Evolutionary conservation across 192 early-diverging fungal genomes (phyloP), one percentile per base, ranked within the genome.

Genomic region (Rhizoclosmatium sp.): DNA sequence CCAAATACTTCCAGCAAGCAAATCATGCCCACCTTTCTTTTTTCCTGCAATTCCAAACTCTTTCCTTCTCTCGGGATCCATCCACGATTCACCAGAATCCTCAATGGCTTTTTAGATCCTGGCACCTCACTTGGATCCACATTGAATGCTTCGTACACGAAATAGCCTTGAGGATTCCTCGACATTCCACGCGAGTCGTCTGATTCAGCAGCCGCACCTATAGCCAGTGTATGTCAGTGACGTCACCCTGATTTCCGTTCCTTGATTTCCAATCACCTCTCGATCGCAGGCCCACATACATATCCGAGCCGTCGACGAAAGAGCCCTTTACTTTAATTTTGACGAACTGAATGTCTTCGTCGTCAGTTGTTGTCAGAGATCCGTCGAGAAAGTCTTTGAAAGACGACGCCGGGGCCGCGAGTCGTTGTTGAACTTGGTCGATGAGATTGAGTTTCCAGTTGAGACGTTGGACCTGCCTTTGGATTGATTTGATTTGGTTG

Each of bases 391-490:
- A 51, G 21, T 75, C 71, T 5, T 31, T 42, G 39, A 97, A 80
- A 12, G 91, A 89, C 46, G 94, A 87, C 1, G 93, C 88, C 3
- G 87, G 85, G 59, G 88, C 84, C 4, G 71, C 75, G 81, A 93
- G 83, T 21, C 87, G 69, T 14, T 88, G 84, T 73, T 94, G 92
- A 69, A 91, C 85, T 47, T 89, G 85, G 51, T 95, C 90, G 60
- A 98, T 95, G 59, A 96, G 85, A 39, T 89, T 86, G 7, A 92
- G 85, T 86, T 98, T 98, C 95, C 95, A 98, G 58, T 90, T 89
- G 59, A 98, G 85, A 21, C 96, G 87, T 74, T 95, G 91, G 2
- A 93, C 88, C 82, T 98, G 96, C 96, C 96, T 76, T 21, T 10
- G 47, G 2, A 94, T 21, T n/a, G 2, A 16, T 71, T 49, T 49